Percentiles rank a stretch among this genome's conserved stretches.
Evolutionary conservation across 2,329 filamentous ascomycete genomes (phyloP).

Genomic region (Aspergillus sp.): DNA sequence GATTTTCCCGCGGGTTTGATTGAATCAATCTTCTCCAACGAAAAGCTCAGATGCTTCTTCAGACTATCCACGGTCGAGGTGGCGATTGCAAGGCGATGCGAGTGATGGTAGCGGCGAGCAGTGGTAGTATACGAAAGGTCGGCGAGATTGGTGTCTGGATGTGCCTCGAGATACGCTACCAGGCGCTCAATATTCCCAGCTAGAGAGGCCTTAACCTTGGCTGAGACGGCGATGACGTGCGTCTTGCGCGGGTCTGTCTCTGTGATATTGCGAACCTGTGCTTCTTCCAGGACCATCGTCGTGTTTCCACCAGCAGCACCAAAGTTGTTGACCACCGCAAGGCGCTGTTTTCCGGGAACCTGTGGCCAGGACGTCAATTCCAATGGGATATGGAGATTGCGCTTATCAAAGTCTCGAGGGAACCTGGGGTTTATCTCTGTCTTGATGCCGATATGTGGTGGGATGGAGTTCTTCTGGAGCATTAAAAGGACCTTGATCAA

Average conservation of each 20-base stretch:
- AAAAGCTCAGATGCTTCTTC: not conserved
- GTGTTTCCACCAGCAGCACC: conserved; percentile 71
- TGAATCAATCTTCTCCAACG: not conserved
- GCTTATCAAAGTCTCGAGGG: conserved; percentile 27
- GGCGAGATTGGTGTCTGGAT: conserved; percentile 46
- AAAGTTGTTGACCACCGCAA: conserved; percentile 61
- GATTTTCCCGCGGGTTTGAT: not conserved
- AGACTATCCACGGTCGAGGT: not conserved
- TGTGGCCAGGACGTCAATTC: conserved; percentile 36
- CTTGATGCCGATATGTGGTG: conserved; percentile 68
- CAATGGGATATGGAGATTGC: conserved; percentile 39
- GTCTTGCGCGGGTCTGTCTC: conserved; percentile 47
- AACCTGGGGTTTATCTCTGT: conserved; percentile 33
- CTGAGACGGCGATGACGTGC: conserved; percentile 58
- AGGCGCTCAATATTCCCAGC: conserved; percentile 53
- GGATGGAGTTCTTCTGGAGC: conserved; percentile 62
- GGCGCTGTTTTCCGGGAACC: conserved; percentile 27
- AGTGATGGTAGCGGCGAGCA: conserved; percentile 48
- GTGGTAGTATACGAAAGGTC: conserved; percentile 65
- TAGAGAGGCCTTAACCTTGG: conserved; percentile 49
- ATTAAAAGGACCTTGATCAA: conserved; percentile 66
- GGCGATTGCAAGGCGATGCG: conserved; percentile 2
- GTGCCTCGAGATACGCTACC: conserved; percentile 42
- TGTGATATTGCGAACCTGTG: not conserved
- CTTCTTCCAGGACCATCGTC: conserved; percentile 61